These are phyloP conservation scores for Zygotorulaspora florentina DNA, from an alignment of 805 yeast genomes.

Conservation along the genomic window DNA sequence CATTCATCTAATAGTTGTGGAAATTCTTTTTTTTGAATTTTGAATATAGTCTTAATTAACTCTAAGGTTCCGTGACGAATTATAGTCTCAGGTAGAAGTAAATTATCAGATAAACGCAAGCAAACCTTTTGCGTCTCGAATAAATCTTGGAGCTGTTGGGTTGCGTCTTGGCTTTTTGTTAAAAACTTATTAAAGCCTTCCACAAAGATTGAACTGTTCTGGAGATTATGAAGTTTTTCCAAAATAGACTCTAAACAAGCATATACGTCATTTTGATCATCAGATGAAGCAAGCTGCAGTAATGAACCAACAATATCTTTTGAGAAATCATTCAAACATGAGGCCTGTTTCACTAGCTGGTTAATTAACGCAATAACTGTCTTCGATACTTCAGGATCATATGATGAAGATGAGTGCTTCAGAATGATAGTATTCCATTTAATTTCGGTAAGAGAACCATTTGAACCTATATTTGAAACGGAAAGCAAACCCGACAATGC, in stretches of 20 bases:
- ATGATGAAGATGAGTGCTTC: constrained; percentile 27
- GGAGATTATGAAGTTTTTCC: constrained; percentile 25
- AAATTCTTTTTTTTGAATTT: constrained; percentile 26
- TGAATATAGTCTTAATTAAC: constrained; percentile 37
- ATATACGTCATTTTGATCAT: constrained; percentile 16
- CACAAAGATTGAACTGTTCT: constrained; percentile 39
- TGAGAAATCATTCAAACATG: constrained; percentile 26
- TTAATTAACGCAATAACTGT: constrained; percentile 6
- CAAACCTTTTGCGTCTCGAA: constrained; percentile 2
- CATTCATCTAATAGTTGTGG: constrained; percentile 48
- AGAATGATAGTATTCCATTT: constrained; percentile 52
- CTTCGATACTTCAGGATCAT: constrained; percentile 25
- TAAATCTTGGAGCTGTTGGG: not conserved
- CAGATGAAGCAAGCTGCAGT: constrained; percentile 34
- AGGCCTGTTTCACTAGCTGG: constrained; percentile 1
- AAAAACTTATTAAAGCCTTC: constrained; percentile 34
- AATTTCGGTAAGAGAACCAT: constrained; percentile 34
- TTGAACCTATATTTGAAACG: constrained; percentile 2
- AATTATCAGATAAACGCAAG: constrained; percentile 31
- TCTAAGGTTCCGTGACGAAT: constrained; percentile 50
- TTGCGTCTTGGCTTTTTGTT: not conserved
- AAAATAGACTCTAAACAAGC: constrained; percentile 20
- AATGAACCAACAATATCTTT: constrained; percentile 44
- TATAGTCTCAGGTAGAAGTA: constrained; percentile 47
- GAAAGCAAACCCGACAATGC: constrained; percentile 9